Evolutionary conservation across 1,139 yeast species (phyloP), one percentile per base, ranked within the genome.

Genomic region (Magnusiomyces magnusii): DNA sequence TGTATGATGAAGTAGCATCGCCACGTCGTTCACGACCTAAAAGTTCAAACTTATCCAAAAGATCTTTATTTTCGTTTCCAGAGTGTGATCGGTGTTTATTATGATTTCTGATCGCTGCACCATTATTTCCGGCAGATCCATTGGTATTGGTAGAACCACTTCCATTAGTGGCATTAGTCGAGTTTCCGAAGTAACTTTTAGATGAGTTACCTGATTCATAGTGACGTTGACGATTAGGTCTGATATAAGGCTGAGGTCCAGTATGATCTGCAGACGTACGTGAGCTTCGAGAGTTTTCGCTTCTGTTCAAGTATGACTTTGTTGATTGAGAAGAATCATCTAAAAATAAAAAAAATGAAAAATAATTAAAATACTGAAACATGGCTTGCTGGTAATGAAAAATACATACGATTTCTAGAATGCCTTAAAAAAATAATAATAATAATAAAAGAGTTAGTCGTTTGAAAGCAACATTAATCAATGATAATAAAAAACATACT

Each of bases 21-120:
- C 62, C 62, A 21, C 60, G 47, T 31, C 62, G 54, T 47, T 55
- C 62, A 31, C 62, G 47, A 13, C 62, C 60, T 21, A 57, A 50
- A 7, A 58, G 54, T 24, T 58, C 62, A 56, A 58, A 57, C 47
- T 57, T 58, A 28, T 54, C 60, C 3, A 56, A 51, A 13, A 56
- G 25, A 19, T 57, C 58, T 25, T 53, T 50, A 47, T 39, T 50
- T 1, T 51, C 55, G 10, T 24, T 39, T 2, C 23, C 34, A 23
- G 25, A 7, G 19, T 28, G 36, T 13, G 51, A 17, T 28, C 34
- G n/a, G n/a, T 25, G 7, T 27, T 49, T 15, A n/a, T 24, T 49
- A 5, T 5, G 31, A 23, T 25, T 5, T 44, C 49, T 19, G 27
- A 3, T 44, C 17, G 10, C 17, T 10, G 3, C 19, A 10, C 44